These are phyloP conservation scores for Dillenia turbinata DNA, from an alignment of 164 flowering plant genomes.

Conservation along the genomic window DNA sequence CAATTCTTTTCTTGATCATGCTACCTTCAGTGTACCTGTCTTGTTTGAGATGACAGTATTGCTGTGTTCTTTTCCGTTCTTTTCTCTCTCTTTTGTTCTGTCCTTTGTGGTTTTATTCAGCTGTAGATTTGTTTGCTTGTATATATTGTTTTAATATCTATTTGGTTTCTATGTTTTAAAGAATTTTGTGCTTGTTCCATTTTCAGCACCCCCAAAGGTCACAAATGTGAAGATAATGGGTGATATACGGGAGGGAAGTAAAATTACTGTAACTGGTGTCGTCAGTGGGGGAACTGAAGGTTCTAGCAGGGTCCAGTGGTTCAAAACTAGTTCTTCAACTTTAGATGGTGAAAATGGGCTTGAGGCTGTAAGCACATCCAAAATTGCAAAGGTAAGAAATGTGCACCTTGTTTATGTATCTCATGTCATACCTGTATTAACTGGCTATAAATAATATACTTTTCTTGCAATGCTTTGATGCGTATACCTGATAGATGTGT, in stretches of 20 bases:
- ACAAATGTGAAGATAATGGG: conserved; percentile 77
- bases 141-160: background rate
- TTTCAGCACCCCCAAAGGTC: conserved; percentile 90
- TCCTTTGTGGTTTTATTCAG: background rate
- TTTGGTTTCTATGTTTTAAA: background rate
- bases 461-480: no score
- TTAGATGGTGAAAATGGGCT: conserved; percentile 62
- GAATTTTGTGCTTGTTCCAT: conserved; percentile 9
- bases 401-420: no score
- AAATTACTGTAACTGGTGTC: conserved; percentile 71
- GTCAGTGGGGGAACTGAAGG: conserved; percentile 98
- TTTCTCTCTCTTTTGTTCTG: background rate
- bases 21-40: no score
- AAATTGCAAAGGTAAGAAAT: conserved; percentile 75
- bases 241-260: conserved; percentile 79
- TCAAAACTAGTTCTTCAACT: conserved; percentile 55
- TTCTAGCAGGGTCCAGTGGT: conserved; percentile 98
- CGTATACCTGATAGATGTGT: background rate
- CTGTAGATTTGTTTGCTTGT: background rate
- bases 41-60: no score
- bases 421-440: no score
- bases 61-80: background rate
- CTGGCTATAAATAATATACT: no score
- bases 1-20: no score
- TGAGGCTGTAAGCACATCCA: conserved; percentile 76